These are phyloP conservation scores for Alternaria arborescens DNA, from an alignment of 2,329 filamentous ascomycete species.

Conservation along the genomic window DNA sequence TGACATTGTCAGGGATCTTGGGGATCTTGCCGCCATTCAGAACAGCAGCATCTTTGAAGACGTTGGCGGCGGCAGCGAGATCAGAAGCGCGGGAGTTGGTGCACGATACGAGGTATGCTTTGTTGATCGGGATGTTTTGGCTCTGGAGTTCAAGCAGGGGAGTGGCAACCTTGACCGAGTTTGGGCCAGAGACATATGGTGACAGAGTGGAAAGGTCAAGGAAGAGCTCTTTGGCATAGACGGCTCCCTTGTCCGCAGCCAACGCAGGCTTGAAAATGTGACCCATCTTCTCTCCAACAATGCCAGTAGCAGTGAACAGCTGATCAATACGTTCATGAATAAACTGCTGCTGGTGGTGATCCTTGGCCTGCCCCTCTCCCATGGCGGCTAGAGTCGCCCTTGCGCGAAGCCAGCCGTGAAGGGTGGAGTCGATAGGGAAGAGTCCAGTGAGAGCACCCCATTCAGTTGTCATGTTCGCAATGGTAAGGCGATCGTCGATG, in stretches of 20 bases:
- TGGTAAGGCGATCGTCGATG: constrained; percentile 77
- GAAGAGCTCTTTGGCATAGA: constrained; percentile 84
- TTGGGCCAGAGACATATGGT: constrained; percentile 86
- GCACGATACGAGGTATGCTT: constrained; percentile 88
- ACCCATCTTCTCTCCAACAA: constrained; percentile 46
- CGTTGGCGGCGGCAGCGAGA: constrained; percentile 79
- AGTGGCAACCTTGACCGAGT: constrained; percentile 87
- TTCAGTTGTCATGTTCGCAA: constrained; percentile 83
- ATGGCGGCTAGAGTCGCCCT: constrained; percentile 79
- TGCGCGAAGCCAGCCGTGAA: constrained; percentile 76
- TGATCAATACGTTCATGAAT: constrained; percentile 77
- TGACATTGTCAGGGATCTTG: constrained; percentile 77
- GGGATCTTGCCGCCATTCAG: constrained; percentile 67
- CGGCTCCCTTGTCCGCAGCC: constrained; percentile 76
- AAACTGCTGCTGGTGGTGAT: constrained; percentile 67
- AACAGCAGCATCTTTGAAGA: constrained; percentile 79
- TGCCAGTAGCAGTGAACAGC: constrained; percentile 62
- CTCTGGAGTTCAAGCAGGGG: constrained; percentile 76
- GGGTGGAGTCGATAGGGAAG: constrained; percentile 80
- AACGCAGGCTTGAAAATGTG: constrained; percentile 64
- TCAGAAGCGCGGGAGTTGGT: constrained; percentile 87
- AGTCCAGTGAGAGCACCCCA: constrained; percentile 78
- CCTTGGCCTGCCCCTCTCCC: constrained; percentile 58
- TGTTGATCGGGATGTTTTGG: constrained; percentile 79
- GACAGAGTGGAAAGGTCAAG: constrained; percentile 84